Base-by-base conservation (phyloP, 2,329 filamentous ascomycete species). In the Blastomyces emzantsi region DNA sequence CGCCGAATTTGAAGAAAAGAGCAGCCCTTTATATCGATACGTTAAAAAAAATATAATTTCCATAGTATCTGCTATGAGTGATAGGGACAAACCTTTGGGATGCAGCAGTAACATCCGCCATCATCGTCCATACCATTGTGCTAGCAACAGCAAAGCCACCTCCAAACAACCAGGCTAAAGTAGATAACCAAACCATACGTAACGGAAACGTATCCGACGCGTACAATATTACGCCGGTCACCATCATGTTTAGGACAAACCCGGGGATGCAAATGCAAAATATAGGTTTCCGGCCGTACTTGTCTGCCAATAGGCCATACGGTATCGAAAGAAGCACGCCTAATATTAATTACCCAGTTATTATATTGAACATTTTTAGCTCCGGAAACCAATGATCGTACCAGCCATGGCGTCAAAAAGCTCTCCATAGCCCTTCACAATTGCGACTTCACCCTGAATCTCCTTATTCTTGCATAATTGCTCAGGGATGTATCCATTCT, bases 341-440 rank as follows among this genome's bases (percentile, higher is more conserved):
- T 65, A n/a, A n/a, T n/a, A n/a, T n/a, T n/a, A n/a, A 33, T 55
- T 68, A 36, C 30, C 13, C 41, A 25, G 72, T 69, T 28, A 69
- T 55, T 33, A 41, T 11, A 25, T 25, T 7, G n/a, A 56, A 8
- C n/a, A 25, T 25, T 3, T 59, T 43, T 30, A 33, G 15, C 1
- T 28, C 33, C 22, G n/a, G 17, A 45, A 8, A 62, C 2, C 5
- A 30, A 25, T 15, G 11, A 56, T n/a, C 33, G 55, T 72, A 74
- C 74, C 74, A 45, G 76, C 62, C 25, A 75, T 62, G 5, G 74
- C 77, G 67, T 80, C 77, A 65, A 80, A 81, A 63, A 79, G 78
- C 66, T 80, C 79, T 69, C 78, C 75, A 72, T 79, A 81, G 1
- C 80, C 79, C 66, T 81, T 80, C n/a, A 82, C 78, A 59, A 77